Base-by-base conservation (phyloP, 2,329 filamentous ascomycete species). In the Aspergillus sp. region DNA sequence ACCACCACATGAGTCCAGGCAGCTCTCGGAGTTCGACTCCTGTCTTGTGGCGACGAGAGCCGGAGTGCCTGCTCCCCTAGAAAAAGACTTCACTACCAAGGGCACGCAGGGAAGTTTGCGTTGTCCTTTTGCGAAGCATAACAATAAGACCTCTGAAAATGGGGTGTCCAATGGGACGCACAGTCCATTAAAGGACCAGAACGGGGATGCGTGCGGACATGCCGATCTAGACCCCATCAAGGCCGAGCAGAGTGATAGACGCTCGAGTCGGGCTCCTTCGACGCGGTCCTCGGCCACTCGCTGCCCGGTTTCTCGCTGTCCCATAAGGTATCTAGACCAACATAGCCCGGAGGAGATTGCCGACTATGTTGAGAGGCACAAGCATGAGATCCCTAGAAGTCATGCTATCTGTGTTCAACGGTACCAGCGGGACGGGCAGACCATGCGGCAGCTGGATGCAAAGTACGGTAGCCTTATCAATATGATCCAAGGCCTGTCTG, bases 301-400 rank as follows among this genome's bases (percentile, higher is more conserved):
- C 72, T 98, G 94, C 52, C 72, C 71, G 23, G 66, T 74, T 48
- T 69, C 86, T 61, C 92, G 95, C 71, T 98, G 94, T 75, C 94
- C 94, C 2, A 98, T 98, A 62, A 90, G 94, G 51, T 97, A 90
- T 78, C 82, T 97, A 72, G 90, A 97, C 75, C 89, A 96, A 74
- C 93, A 96, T 72, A 92, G 92, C 2, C 91, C 94, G 2, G 91
- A 96, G 78, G 93, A 97, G 73, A 89, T 98, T 63, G 94, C 94
- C 13, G 87, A 90, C 70, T 98, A 96, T 75, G 92, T 98, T 71
- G 91, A 97, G 75, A 92, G 88, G 55, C 93, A 97, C 80, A 97
- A 97, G 75, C 93, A 98, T 77, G 90, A 96, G 75, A 85, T 98
- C 57, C 94, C 94, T 8, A 87, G 94, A 68, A 97, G 92, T 73